A percentile compares a stretch with the other conserved stretches of the same genome.
phyloP scores from a whole-genome alignment of 257 asterid genomes.

The Linaria vulgaris region DNA sequence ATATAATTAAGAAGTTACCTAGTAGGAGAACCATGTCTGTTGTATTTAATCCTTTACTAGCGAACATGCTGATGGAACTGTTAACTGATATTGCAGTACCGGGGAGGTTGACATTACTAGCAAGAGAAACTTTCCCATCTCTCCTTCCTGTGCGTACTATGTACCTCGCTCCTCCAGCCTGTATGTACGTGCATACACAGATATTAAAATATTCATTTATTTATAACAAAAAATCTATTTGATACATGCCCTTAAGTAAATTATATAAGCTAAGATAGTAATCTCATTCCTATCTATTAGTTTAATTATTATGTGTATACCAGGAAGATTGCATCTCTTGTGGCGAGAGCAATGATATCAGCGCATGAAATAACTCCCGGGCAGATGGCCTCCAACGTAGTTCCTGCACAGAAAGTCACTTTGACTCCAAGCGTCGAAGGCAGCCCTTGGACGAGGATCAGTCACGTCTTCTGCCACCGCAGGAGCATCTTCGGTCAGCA shows the following conservation, averaged over 20 bases:
- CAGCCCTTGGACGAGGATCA: too few relatives aligned
- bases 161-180: constrained; percentile 57
- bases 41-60: constrained; percentile 36
- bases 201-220: not conserved
- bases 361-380: constrained; percentile 62
- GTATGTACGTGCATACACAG: not conserved
- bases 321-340: constrained; percentile 54
- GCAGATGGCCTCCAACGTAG: constrained; percentile 39
- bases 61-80: constrained; percentile 37
- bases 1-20: constrained; percentile 35
- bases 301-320: too few relatives aligned
- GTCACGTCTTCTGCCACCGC: too few relatives aligned
- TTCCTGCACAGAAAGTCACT: too few relatives aligned
- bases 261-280: too few relatives aligned
- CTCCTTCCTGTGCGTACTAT: constrained; percentile 47
- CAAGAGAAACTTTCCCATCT: constrained; percentile 47
- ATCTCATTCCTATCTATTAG: too few relatives aligned
- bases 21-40: constrained; percentile 61
- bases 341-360: constrained; percentile 58
- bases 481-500: too few relatives aligned
- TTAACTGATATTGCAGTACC: constrained; percentile 43
- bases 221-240: not conserved
- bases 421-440: too few relatives aligned
- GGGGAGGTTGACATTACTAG: constrained; percentile 51
- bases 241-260: too few relatives aligned